Base-by-base conservation (phyloP, 768 basidiomycete genomes). In the Nidula microcarpa region DNA sequence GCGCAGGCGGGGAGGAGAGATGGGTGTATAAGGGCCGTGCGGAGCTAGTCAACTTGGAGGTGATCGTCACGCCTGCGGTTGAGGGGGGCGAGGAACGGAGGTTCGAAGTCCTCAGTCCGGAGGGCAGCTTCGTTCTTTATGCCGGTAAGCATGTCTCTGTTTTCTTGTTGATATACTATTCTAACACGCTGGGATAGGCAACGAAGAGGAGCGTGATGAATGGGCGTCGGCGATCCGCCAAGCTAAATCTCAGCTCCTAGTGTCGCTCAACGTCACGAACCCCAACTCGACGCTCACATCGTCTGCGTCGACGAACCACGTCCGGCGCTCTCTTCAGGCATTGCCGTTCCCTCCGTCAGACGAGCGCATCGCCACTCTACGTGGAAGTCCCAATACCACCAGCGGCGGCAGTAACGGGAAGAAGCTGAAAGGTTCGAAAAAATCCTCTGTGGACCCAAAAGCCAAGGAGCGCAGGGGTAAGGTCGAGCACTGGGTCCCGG, bases 401-500 rank as follows among this genome's bases (percentile, higher is more conserved):
- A 30, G 23, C 23, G 4, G 23, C 23, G 23, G 23, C 23, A 30
- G 23, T 30, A 30, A 30, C 23, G 23, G 23, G 23, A 30, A 30
- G 23, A 30, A 30, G 23, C 23, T 30, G 23, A 30, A 30, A 30
- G 23, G 23, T 30, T 30, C 23, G 23, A 30, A 30, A 4, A 30
- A 30, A 30, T 30, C 23, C 23, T 2, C 23, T 30, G 6, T 73
- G 11, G 55, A 55, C 18, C 48, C 51, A 2, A 65, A 65, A 52
- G 55, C 43, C 17, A 64, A 61, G 47, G 62, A 77, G 58, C 70
- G 75, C 59, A 65, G 82, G 41, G 74, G 76, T 8, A 79, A 72
- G 62, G 86, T 89, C 51, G 89, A 89, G 44, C 84, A 89, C 66
- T 96, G 93, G 74, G 83, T 93, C 1, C 94, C 94, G 4, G 89